phyloP scores from a whole-genome alignment of 805 yeast genomes.

The Kuraishia cidri region DNA sequence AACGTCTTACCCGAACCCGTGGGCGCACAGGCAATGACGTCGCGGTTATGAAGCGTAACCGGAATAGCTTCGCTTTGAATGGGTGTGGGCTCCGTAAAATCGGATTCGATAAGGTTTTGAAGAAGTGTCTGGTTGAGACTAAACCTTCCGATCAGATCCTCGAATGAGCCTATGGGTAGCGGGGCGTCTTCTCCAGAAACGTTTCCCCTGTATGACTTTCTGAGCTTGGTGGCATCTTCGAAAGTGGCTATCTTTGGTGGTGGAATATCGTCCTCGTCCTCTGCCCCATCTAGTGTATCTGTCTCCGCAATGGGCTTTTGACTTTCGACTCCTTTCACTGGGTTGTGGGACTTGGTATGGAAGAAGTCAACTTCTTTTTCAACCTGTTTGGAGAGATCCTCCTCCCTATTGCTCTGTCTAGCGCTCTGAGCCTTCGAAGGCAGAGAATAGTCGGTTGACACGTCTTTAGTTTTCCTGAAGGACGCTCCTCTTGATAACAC shows the following conservation, averaged over 20 bases:
- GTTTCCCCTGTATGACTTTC: constrained; percentile 57
- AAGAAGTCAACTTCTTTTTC: constrained; percentile 81
- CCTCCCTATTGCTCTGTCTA: constrained; percentile 20
- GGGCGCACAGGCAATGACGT: constrained; percentile 90
- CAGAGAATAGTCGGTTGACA: constrained; percentile 30
- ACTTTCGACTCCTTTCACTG: constrained; percentile 7
- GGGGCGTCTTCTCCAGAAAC: constrained; percentile 82
- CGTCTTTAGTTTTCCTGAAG: constrained; percentile 47
- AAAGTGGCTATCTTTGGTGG: constrained; percentile 34
- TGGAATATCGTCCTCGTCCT: constrained; percentile 18
- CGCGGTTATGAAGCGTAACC: constrained; percentile 55
- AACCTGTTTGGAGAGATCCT: constrained; percentile 36
- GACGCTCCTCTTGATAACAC: constrained; percentile 82
- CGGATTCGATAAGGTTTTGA: constrained; percentile 55
- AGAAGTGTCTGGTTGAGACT: constrained; percentile 50
- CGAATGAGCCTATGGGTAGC: constrained; percentile 85
- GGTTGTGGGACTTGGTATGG: constrained; percentile 43
- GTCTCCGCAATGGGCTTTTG: constrained; percentile 15
- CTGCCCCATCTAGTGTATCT: constrained; percentile 18
- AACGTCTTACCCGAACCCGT: constrained; percentile 98
- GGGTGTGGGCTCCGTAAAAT: constrained; percentile 82
- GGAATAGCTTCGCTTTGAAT: constrained; percentile 92
- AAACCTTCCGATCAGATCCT: constrained; percentile 66
- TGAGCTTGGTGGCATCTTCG: constrained; percentile 51
- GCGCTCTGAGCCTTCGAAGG: constrained; percentile 13